Base-by-base conservation (phyloP, 1,139 yeast genomes). In the Chernovozyma sophiae-reginae region DNA sequence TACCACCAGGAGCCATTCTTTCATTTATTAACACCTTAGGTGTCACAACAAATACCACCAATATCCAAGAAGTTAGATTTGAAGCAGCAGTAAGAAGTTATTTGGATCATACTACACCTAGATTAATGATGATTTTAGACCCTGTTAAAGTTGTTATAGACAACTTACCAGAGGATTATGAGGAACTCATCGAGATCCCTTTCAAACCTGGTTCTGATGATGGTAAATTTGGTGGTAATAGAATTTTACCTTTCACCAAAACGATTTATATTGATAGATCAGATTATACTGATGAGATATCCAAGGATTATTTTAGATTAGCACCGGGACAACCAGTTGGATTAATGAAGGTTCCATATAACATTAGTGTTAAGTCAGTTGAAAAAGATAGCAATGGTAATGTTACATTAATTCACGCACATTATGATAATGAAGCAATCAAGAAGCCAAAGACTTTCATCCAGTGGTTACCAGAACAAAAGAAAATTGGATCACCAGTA, bases 1-100 rank as follows among this genome's bases (percentile, higher is more conserved):
- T 94, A 7, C 98, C 99, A 46, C 98, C 99, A n/a, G 97, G 97
- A 26, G 97, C 97, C 19, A 86, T 94, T 56, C 73, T 94, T 52
- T 77, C 89, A 29, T 94, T 94, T 60, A 86, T 94, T 53, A 87
- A 90, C 57, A 94, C 96, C 33, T 75, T 94, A 49, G 99, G 99
- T 52, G 98, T 94, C 38, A 94, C 98, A 34, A 92, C 97, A 2
- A 75, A 90, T 34, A 84, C 90, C 31, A 83, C 96, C 33, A 89
- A 87, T 55, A 94, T 94, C 57, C 97, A 92, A 69, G 84, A 78
- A 18, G 77, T 79, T 10, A 76, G 98, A 59, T 89, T 94, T 55
- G 99, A 94, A 56, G 79, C 83, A 55, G 81, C 97, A 2, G 80
- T 94, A 41, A 80, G 99, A 62, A 74, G 79, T 47, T 92, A 79